A percentile compares a stretch with the other conserved stretches of the same genome.
These are phyloP conservation scores for Pestalotiopsis sp. DNA, from an alignment of 2,329 filamentous ascomycete species.

Conservation along the genomic window DNA sequence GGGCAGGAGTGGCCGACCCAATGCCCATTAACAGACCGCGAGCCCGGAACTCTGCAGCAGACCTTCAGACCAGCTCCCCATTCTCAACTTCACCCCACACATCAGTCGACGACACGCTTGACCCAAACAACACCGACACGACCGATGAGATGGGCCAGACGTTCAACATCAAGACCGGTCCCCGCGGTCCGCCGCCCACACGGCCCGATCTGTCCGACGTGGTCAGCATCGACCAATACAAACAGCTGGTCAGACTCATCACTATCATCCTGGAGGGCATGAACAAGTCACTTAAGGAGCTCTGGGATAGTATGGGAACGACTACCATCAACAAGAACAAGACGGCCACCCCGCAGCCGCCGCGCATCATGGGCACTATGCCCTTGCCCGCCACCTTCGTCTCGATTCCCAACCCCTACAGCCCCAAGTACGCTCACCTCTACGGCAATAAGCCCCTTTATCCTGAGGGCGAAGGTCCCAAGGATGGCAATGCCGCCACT, in stretches of 20 bases:
- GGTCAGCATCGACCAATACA: conserved; percentile 49
- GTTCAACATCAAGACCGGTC: not conserved
- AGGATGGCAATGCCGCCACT: conserved; percentile 14
- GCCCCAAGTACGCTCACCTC: conserved; percentile 28
- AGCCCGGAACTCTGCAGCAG: not conserved
- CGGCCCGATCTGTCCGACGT: conserved; percentile 54
- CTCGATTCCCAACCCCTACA: conserved; percentile 35
- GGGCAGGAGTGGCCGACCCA: not conserved
- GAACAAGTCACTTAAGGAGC: conserved; percentile 50
- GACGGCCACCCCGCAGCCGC: conserved; percentile 22
- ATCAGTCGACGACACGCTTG: not conserved
- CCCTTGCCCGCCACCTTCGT: conserved; percentile 24
- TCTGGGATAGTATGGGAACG: conserved; percentile 49
- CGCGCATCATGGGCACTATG: conserved; percentile 28
- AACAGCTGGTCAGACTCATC: conserved; percentile 54
- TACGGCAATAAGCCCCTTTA: conserved; percentile 26
- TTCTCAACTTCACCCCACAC: not conserved
- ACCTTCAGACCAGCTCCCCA: not conserved
- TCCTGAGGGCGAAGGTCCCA: conserved; percentile 21
- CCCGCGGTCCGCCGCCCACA: conserved; percentile 28
- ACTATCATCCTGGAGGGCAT: conserved; percentile 56
- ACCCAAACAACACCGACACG: not conserved
- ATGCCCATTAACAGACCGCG: not conserved
- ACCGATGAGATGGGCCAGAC: conserved; percentile 4
- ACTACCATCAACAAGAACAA: conserved; percentile 22